Percentiles rank a stretch among this genome's conserved stretches.
Conservation (phyloP, 2,329 filamentous ascomycete species). For the Fusarium illudens region DNA sequence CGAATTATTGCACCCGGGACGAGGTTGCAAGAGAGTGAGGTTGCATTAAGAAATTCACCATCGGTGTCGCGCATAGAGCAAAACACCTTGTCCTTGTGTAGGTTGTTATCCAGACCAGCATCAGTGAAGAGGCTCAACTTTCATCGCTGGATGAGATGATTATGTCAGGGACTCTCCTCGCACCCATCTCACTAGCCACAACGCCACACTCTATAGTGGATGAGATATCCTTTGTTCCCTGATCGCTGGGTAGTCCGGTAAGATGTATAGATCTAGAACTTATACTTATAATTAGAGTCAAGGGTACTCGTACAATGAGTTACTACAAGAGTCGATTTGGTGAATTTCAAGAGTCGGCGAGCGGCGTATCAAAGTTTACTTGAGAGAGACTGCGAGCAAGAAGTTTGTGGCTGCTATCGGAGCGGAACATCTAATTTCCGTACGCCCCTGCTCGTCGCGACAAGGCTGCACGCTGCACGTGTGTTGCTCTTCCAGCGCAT, state of each 20-base stretch:
- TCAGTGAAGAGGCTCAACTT: not conserved
- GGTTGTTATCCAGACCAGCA: not conserved
- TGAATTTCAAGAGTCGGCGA: no score
- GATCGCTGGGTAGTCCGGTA: no score
- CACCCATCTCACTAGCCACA: no score
- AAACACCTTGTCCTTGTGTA: not conserved
- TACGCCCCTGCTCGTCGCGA: conserved; percentile 37
- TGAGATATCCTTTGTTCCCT: no score
- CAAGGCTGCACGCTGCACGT: conserved; percentile 44
- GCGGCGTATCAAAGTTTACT: no score
- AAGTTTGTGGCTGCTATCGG: not conserved
- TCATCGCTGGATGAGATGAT: not conserved
- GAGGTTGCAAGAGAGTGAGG: not conserved
- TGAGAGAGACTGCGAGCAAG: no score
- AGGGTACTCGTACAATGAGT: no score
- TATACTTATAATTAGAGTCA: no score
- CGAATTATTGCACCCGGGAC: not conserved
- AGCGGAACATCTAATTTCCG: conserved; percentile 30
- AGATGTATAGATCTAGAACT: no score
- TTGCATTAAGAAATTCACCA: not conserved
- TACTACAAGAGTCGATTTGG: no score
- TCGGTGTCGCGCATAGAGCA: not conserved
- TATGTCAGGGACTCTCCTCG: not conserved
- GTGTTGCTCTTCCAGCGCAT: conserved; percentile 36
- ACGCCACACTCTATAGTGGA: no score